Evolutionary conservation across 192 early-diverging fungal genomes (phyloP).

Genomic region (Rhizophlyctis rosea): DNA sequence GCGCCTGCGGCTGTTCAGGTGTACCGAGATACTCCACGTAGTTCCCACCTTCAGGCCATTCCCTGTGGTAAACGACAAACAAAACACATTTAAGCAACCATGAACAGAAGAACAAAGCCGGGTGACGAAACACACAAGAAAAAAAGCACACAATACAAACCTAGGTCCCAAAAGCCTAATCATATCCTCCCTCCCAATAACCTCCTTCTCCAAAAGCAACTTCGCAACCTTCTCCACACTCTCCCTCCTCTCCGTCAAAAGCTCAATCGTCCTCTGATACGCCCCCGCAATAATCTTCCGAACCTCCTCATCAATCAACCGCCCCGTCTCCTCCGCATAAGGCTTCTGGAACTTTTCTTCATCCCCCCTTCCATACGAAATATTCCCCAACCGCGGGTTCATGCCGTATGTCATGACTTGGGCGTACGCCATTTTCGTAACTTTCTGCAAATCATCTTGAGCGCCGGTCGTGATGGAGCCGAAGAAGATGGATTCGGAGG

Average conservation of each 20-base stretch:
- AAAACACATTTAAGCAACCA: neutral
- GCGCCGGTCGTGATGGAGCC: slow-evolving; percentile 92
- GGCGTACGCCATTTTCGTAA: slow-evolving; percentile 96
- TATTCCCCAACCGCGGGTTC: slow-evolving; percentile 81
- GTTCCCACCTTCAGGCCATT: slow-evolving; percentile 34
- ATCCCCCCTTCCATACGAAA: slow-evolving; percentile 74
- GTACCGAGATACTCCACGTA: slow-evolving; percentile 44
- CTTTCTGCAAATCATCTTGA: slow-evolving; percentile 95
- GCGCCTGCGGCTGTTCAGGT: slow-evolving; percentile 10
- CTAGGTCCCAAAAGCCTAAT: slow-evolving; percentile 73
- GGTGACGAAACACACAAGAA: neutral
- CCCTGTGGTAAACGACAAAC: slow-evolving; percentile 17
- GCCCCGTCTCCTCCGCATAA: slow-evolving; percentile 91
- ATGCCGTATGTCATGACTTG: slow-evolving; percentile 95
- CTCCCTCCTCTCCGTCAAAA: slow-evolving; percentile 80
- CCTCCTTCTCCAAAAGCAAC: slow-evolving; percentile 93
- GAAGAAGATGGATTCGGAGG: slow-evolving; percentile 90
- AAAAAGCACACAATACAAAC: slow-evolving; percentile 18
- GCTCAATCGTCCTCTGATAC: slow-evolving; percentile 75
- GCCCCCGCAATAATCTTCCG: slow-evolving; percentile 77
- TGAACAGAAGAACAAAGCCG: neutral
- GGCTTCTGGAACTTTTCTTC: slow-evolving; percentile 86
- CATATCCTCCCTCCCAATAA: slow-evolving; percentile 96
- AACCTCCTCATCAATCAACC: slow-evolving; percentile 93
- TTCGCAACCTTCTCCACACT: slow-evolving; percentile 92